phyloP scores from a whole-genome alignment of 306 rosid genomes.

The Vicia sativa region DNA sequence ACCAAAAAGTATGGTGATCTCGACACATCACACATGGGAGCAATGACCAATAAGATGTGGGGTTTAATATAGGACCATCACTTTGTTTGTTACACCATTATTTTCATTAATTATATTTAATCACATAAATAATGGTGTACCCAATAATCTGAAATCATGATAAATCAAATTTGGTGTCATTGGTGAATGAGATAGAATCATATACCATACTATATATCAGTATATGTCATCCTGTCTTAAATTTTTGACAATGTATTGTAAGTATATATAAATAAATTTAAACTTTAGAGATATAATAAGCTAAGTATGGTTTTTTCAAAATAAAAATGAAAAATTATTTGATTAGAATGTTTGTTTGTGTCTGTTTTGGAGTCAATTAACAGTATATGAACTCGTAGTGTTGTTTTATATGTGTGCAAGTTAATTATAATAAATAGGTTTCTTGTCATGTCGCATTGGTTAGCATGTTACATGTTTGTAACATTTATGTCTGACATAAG shows the following conservation, averaged over 20 bases:
- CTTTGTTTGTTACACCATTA: conserved; percentile 14
- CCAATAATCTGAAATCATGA: conserved; percentile 9
- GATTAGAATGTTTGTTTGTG: background rate
- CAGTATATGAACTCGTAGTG: background rate
- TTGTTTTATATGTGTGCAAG: background rate
- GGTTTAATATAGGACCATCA: conserved; percentile 11
- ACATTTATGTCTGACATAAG: conserved; percentile 29
- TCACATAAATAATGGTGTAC: background rate
- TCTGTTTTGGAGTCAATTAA: conserved; percentile 4
- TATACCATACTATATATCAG: no score
- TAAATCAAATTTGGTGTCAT: no score
- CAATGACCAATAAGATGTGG: conserved; percentile 17
- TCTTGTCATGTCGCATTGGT: conserved; percentile 37
- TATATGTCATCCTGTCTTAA: no score
- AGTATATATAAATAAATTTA: no score
- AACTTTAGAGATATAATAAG: no score
- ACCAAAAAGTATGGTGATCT: background rate
- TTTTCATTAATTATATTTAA: conserved; percentile 19
- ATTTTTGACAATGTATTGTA: no score
- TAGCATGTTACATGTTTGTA: conserved; percentile 5
- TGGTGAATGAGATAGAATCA: no score
- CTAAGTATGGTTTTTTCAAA: no score
- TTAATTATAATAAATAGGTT: conserved; percentile 26
- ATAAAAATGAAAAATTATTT: background rate
- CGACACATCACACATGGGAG: conserved; percentile 14